phyloP scores from a whole-genome alignment of 2,329 filamentous ascomycete genomes.

The Blastomyces silverae region DNA sequence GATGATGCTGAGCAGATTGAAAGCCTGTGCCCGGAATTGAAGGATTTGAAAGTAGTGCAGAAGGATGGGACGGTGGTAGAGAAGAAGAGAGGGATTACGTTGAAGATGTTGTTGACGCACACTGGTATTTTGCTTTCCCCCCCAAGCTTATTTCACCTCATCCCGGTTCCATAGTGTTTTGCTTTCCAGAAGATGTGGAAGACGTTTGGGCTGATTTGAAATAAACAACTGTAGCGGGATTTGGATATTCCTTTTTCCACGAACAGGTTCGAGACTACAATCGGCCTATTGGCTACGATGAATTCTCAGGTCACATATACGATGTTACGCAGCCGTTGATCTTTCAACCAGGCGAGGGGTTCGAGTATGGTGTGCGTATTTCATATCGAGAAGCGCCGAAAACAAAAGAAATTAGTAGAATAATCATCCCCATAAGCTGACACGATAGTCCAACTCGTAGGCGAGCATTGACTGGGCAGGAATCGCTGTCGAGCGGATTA shows the following conservation, averaged over 20 bases:
- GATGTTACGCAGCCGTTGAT: conserved; percentile 51
- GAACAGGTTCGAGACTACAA: conserved; percentile 44
- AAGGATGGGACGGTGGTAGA: conserved; percentile 32
- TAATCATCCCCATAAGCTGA: background rate
- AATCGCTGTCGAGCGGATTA: conserved; percentile 43
- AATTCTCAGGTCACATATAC: conserved; percentile 51
- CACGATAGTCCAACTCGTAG: conserved; percentile 29
- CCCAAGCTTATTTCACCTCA: background rate
- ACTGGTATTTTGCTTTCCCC: conserved; percentile 23
- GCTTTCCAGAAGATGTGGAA: background rate
- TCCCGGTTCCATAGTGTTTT: background rate
- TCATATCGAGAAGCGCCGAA: conserved; percentile 18
- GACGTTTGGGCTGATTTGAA: background rate
- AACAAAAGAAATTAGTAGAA: background rate
- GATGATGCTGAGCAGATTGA: conserved; percentile 40
- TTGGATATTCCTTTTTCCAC: conserved; percentile 53
- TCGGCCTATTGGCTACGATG: conserved; percentile 49
- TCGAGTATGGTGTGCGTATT: conserved; percentile 52
- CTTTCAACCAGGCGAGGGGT: conserved; percentile 56
- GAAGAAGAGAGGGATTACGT: conserved; percentile 48
- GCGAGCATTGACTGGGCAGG: conserved; percentile 51
- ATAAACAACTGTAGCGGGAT: conserved; percentile 42
- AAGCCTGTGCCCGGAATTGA: conserved; percentile 40
- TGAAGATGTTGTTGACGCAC: conserved; percentile 54
- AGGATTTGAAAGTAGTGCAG: conserved; percentile 37